phyloP scores from a whole-genome alignment of 257 asterid species.

The Ligustrum vulgare region DNA sequence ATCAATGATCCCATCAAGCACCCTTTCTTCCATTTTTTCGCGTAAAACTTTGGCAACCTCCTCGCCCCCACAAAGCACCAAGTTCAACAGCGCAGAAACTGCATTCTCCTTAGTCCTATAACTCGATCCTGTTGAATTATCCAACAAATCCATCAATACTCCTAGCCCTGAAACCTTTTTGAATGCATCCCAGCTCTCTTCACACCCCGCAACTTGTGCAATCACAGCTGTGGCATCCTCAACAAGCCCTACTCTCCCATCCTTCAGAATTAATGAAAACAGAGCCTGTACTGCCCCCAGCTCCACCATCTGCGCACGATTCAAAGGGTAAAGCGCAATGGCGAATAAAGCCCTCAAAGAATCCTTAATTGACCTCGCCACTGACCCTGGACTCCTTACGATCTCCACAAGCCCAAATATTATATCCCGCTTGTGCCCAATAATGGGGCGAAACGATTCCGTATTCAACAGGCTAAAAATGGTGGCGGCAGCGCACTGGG shows the following conservation, averaged over 20 bases:
- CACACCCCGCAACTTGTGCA: slow-evolving; percentile 89
- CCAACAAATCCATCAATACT: slow-evolving; percentile 81
- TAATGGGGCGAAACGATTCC: slow-evolving; percentile 63
- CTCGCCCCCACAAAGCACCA: slow-evolving; percentile 73
- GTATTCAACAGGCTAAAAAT: slow-evolving; percentile 65
- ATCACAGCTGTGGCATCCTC: slow-evolving; percentile 96
- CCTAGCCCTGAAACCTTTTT: slow-evolving; percentile 64
- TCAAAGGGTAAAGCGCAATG: slow-evolving; percentile 62
- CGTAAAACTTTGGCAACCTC: slow-evolving; percentile 49
- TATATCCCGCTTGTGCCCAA: slow-evolving; percentile 89
- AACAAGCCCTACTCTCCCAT: slow-evolving; percentile 66
- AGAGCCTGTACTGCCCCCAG: slow-evolving; percentile 78
- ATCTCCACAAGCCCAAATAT: slow-evolving; percentile 75
- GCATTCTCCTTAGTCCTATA: slow-evolving; percentile 79
- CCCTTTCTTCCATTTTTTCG: slow-evolving; percentile 54
- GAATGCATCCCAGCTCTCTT: slow-evolving; percentile 81
- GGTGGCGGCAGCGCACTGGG: slow-evolving; percentile 87
- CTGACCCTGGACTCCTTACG: slow-evolving; percentile 50
- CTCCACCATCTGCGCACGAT: slow-evolving; percentile 75
- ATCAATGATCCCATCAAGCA: slow-evolving; percentile 70
- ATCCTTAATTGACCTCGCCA: slow-evolving; percentile 72
- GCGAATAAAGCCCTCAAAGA: slow-evolving; percentile 81
- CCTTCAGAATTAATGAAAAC: slow-evolving; percentile 64
- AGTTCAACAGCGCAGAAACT: slow-evolving; percentile 67
- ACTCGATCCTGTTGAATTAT: slow-evolving; percentile 75